Conservation (phyloP, 2,329 filamentous ascomycete genomes). For the Neocucurbitaria cava region DNA sequence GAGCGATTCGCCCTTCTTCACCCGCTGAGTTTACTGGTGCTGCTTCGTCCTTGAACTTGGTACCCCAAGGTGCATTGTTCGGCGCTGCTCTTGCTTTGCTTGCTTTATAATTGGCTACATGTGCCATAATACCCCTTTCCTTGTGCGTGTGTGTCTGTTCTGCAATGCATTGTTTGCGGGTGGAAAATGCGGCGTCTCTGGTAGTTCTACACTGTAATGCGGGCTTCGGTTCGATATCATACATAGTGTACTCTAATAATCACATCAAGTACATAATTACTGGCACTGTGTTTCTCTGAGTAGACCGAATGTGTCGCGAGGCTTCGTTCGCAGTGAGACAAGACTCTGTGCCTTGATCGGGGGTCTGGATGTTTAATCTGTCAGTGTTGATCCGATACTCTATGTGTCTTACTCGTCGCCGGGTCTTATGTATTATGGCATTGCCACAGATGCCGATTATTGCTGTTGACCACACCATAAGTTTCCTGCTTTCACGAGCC, state of each 20-base stretch:
- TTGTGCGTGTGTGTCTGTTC: neutral
- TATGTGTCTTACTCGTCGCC: neutral
- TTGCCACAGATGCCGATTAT: neutral
- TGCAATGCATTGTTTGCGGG: neutral
- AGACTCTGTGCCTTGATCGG: neutral
- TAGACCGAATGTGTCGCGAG: neutral
- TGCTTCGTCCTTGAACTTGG: slow-evolving; percentile 33
- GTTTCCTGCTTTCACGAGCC: too few relatives aligned
- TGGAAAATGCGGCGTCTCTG: neutral
- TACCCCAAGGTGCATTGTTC: slow-evolving; percentile 30
- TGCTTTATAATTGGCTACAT: slow-evolving; percentile 36
- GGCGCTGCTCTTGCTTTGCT: slow-evolving; percentile 43
- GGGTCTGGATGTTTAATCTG: neutral
- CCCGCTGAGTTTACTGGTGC: slow-evolving; percentile 46
- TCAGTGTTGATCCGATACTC: neutral
- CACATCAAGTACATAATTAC: neutral
- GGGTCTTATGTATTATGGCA: neutral
- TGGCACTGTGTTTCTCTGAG: neutral
- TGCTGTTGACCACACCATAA: too few relatives aligned
- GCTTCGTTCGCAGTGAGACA: neutral
- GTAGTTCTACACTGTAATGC: neutral
- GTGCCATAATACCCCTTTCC: neutral
- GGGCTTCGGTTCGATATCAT: neutral
- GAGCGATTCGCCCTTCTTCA: slow-evolving; percentile 21
- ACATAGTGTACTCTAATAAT: neutral